Conservation (phyloP, 2,329 filamentous ascomycete species). For the Aspergillus unguis region DNA sequence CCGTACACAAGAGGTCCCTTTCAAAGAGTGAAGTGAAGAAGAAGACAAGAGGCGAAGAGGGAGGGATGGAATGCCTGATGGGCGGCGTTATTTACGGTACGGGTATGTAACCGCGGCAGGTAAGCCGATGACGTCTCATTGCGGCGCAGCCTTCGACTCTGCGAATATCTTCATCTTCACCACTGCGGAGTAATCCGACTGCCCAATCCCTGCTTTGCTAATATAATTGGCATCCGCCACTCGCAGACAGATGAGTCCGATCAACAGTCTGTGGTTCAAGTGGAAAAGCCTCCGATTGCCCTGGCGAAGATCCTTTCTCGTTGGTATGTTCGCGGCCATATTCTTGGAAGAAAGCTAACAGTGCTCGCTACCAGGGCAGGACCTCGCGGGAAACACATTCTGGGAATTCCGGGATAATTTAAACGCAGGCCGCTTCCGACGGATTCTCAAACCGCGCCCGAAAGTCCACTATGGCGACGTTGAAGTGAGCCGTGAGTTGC, state of each 20-base stretch:
- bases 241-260: slow-evolving; percentile 32
- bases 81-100: slow-evolving; percentile 12
- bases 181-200: neutral
- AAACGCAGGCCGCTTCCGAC: slow-evolving; percentile 52
- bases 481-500: slow-evolving; percentile 53
- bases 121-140: slow-evolving; percentile 12
- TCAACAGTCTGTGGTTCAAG: slow-evolving; percentile 56
- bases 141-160: slow-evolving; percentile 7
- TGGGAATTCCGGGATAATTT: slow-evolving; percentile 63
- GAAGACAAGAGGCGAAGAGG: neutral
- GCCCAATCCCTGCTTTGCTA: slow-evolving; percentile 4
- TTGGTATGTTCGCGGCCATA: slow-evolving; percentile 42
- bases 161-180: neutral
- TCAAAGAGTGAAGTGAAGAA: neutral
- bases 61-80: slow-evolving; percentile 7
- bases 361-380: slow-evolving; percentile 47
- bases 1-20: neutral
- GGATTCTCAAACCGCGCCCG: slow-evolving; percentile 57
- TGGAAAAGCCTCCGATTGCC: slow-evolving; percentile 62
- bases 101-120: slow-evolving; percentile 3
- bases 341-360: neutral
- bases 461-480: slow-evolving; percentile 58
- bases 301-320: slow-evolving; percentile 59
- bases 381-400: slow-evolving; percentile 62
- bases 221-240: slow-evolving; percentile 2